These are phyloP conservation scores for Hanseniaspora lachancei DNA, from an alignment of 805 yeast genomes.

Conservation along the genomic window DNA sequence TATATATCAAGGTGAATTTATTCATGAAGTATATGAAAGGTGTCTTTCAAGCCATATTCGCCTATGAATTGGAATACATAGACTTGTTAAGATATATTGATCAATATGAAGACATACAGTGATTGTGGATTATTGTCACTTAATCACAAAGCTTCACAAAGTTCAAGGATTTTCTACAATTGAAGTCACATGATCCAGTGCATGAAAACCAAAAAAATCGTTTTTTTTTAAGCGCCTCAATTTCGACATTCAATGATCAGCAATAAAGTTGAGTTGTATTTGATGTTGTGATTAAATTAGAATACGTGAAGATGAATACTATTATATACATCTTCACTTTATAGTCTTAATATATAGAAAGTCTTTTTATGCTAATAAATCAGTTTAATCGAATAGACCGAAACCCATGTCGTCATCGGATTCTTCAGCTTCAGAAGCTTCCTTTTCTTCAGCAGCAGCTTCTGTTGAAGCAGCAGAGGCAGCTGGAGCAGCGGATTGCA, in stretches of 20 bases:
- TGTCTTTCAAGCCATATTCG: no score
- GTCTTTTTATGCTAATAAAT: slow-evolving; percentile 12
- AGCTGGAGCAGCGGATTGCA: slow-evolving; percentile 95
- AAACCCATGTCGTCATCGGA: slow-evolving; percentile 87
- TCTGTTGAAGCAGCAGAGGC: slow-evolving; percentile 49
- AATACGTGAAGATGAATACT: background rate
- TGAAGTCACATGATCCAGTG: background rate
- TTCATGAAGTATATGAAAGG: no score
- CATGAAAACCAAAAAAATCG: no score
- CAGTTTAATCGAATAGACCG: slow-evolving; percentile 90
- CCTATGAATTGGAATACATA: no score
- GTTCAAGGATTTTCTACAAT: background rate
- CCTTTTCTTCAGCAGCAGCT: slow-evolving; percentile 62
- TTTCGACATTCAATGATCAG: no score
- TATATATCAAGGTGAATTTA: no score
- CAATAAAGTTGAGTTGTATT: no score
- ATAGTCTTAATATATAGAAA: background rate
- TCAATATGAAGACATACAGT: no score
- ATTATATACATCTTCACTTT: background rate
- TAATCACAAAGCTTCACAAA: background rate
- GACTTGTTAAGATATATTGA: no score
- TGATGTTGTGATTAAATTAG: background rate
- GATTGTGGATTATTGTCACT: background rate
- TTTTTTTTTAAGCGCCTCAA: background rate
- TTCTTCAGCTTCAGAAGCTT: slow-evolving; percentile 53